A percentile compares a stretch with the other conserved stretches of the same genome.
phyloP scores from a whole-genome alignment of 2,329 filamentous ascomycete genomes.

The Aspergillus piperis region DNA sequence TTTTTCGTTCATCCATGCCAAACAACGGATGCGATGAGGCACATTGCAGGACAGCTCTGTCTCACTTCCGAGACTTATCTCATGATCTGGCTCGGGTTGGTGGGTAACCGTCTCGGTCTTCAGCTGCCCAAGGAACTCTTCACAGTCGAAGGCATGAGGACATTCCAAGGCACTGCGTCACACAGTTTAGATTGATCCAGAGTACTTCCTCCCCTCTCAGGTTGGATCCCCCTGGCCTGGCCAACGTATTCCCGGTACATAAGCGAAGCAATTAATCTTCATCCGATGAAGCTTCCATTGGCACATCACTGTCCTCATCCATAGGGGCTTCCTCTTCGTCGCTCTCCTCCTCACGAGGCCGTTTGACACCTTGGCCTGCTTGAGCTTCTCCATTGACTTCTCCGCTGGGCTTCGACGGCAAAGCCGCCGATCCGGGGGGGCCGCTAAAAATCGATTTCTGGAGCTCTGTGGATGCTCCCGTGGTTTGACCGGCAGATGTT shows the following conservation, averaged over 20 bases:
- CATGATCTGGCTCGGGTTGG: slow-evolving; percentile 83
- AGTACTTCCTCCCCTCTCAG: slow-evolving; percentile 8
- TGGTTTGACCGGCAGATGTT: slow-evolving; percentile 51
- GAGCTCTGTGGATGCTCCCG: slow-evolving; percentile 68
- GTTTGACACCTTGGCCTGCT: slow-evolving; percentile 63
- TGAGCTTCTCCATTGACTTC: slow-evolving; percentile 48
- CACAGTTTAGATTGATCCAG: slow-evolving; percentile 15
- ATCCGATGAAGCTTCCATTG: slow-evolving; percentile 71
- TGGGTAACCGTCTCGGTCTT: slow-evolving; percentile 78
- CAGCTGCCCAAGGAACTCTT: slow-evolving; percentile 70
- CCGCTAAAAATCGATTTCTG: slow-evolving; percentile 81
- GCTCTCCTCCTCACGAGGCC: slow-evolving; percentile 66
- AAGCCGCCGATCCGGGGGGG: slow-evolving; percentile 44
- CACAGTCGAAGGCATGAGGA: slow-evolving; percentile 24
- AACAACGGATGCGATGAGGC: slow-evolving; percentile 76
- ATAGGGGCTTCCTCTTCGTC: slow-evolving; percentile 57
- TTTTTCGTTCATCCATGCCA: slow-evolving; percentile 95
- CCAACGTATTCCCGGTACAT: slow-evolving; percentile 3
- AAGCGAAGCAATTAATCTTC: slow-evolving; percentile 58
- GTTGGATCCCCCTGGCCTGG: slow-evolving; percentile 7
- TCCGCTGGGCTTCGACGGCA: slow-evolving; percentile 54
- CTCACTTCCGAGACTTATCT: slow-evolving; percentile 67
- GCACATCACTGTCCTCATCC: slow-evolving; percentile 70
- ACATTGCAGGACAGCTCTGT: slow-evolving; percentile 52
- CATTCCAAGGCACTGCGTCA: slow-evolving; percentile 21